Conservation (phyloP, 2,329 filamentous ascomycete genomes). For the Penicillium sp. region DNA sequence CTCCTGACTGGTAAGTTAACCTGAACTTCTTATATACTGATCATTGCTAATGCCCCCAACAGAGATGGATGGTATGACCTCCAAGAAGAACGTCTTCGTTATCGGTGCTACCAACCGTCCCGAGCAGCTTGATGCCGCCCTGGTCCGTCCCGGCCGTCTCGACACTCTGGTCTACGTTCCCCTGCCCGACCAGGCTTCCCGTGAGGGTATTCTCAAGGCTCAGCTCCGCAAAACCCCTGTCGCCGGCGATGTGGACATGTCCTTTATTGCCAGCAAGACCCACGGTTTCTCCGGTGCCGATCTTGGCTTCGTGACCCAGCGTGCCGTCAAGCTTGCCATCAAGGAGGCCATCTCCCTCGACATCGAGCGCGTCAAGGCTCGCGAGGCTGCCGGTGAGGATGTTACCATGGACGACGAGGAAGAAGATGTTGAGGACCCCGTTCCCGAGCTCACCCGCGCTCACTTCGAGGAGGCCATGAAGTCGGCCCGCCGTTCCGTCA, state of each 20-base stretch:
- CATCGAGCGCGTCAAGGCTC: constrained; percentile 86
- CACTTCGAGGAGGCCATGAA: constrained; percentile 99
- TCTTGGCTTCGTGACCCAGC: constrained; percentile 97
- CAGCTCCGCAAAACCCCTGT: constrained; percentile 99
- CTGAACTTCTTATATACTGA: neutral
- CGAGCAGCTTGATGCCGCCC: constrained; percentile 95
- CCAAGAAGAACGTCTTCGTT: constrained; percentile 99
- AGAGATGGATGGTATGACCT: constrained; percentile 99
- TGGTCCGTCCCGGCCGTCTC: constrained; percentile 97
- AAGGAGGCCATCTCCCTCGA: constrained; percentile 90
- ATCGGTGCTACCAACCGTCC: constrained; percentile 98
- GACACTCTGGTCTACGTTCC: constrained; percentile 98
- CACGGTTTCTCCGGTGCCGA: constrained; percentile 99
- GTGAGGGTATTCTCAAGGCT: constrained; percentile 85
- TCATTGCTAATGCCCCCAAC: constrained; percentile 41
- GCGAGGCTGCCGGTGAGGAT: constrained; percentile 74
- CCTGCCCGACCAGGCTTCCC: constrained; percentile 85
- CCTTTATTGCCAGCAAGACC: constrained; percentile 93
- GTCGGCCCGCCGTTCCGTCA: constrained; percentile 87
- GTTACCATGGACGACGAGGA: constrained; percentile 73
- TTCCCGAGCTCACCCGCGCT: constrained; percentile 90
- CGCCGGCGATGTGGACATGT: constrained; percentile 77
- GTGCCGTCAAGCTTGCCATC: constrained; percentile 98
- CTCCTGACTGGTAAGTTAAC: constrained; percentile 79
- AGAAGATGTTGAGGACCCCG: constrained; percentile 74